phyloP scores from a whole-genome alignment of 768 basidiomycete genomes.

The Boletus rubroflammeus region DNA sequence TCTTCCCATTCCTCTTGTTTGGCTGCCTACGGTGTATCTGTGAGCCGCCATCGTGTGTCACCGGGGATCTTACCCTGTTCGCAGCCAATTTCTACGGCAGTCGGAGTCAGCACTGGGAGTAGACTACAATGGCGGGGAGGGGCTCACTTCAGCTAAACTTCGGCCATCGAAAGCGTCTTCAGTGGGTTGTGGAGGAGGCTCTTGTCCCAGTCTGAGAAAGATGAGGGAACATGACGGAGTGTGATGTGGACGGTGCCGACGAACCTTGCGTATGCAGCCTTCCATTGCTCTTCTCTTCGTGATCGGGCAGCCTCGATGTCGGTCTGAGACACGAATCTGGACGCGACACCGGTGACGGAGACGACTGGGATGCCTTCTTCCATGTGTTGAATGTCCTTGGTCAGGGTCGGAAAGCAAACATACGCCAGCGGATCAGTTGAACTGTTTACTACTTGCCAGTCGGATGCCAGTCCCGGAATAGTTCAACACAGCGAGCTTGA shows the following conservation, averaged over 20 bases:
- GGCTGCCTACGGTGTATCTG: slow-evolving; percentile 50
- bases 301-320: slow-evolving; percentile 73
- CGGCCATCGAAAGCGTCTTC: slow-evolving; percentile 81
- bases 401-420: slow-evolving; percentile 23
- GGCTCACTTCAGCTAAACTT: slow-evolving; percentile 81
- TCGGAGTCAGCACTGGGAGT: slow-evolving; percentile 10
- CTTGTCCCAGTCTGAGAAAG: slow-evolving; percentile 67
- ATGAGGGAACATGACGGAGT: slow-evolving; percentile 1
- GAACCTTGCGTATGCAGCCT: slow-evolving; percentile 82
- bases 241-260: neutral
- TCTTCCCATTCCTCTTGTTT: slow-evolving; percentile 95
- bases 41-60: slow-evolving; percentile 8
- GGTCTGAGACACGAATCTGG: slow-evolving; percentile 77
- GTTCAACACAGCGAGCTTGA: neutral
- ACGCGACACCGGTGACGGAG: slow-evolving; percentile 68
- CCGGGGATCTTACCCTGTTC: slow-evolving; percentile 58
- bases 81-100: slow-evolving; percentile 75
- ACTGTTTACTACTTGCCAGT: neutral
- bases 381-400: slow-evolving; percentile 36
- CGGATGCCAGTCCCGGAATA: neutral
- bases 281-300: slow-evolving; percentile 81
- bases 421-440: neutral
- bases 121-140: slow-evolving; percentile 5
- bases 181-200: slow-evolving; percentile 70
- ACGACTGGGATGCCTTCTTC: slow-evolving; percentile 72